phyloP scores from a whole-genome alignment of 169 alveolate species.

The Cryptosporidium baileyi region DNA sequence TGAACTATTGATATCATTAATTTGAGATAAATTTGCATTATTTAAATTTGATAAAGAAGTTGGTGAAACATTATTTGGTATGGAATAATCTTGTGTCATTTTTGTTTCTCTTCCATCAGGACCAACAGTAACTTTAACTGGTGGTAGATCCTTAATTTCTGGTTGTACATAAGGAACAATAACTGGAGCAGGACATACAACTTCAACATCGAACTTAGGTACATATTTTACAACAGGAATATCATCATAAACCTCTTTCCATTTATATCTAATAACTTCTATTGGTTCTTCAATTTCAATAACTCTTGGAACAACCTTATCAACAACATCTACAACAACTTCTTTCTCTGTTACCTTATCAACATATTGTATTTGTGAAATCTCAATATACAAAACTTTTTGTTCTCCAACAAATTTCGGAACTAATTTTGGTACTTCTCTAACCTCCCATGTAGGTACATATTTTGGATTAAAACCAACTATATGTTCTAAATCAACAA shows the following conservation, averaged over 20 bases:
- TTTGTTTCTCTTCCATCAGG: constrained; percentile 70
- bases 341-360: constrained; percentile 84
- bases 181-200: constrained; percentile 86
- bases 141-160: constrained; percentile 82
- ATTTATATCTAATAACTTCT: constrained; percentile 82
- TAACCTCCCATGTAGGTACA: constrained; percentile 84
- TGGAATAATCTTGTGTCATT: constrained; percentile 36
- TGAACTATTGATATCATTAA: constrained; percentile 36
- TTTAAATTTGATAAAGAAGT: constrained; percentile 1
- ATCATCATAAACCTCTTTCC: constrained; percentile 85
- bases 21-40: constrained; percentile 18
- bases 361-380: constrained; percentile 82
- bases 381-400: constrained; percentile 81
- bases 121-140: constrained; percentile 79
- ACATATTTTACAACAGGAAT: constrained; percentile 85
- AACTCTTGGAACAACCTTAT: constrained; percentile 83
- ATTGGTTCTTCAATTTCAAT: constrained; percentile 83
- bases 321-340: constrained; percentile 84
- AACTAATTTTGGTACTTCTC: constrained; percentile 84
- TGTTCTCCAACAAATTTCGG: constrained; percentile 87
- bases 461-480: constrained; percentile 85
- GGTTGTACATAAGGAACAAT: constrained; percentile 85
- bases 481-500: constrained; percentile 80
- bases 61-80: constrained; percentile 37
- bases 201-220: constrained; percentile 85